Base-by-base conservation (phyloP, 306 rosid genomes). In the Sesbania bispinosa region DNA sequence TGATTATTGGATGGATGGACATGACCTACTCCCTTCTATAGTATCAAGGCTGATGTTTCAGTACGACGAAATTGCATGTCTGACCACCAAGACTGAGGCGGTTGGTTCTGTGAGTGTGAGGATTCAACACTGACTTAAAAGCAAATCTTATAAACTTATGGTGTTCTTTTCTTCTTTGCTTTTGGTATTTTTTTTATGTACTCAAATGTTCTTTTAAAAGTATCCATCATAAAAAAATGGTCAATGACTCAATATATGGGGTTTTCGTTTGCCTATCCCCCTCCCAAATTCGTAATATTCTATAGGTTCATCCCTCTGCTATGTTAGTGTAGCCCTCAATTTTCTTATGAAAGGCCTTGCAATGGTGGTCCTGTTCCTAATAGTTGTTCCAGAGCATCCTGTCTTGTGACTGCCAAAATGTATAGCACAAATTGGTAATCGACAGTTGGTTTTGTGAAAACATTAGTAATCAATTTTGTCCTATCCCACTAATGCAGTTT, bases 21-120 rank as follows among this genome's bases (percentile, higher is more conserved):
- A 36, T 59, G 74, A 57, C 54, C 63, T 52, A 45, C 45, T 74
- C 64, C 39, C 43, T 41, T 51, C 43, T 69, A 6, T 67, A 4
- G 42, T 63, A 47, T 79, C 71, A 27, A 48, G 78, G 67, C 61
- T 30, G 60, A 58, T 71, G 80, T 11, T 65, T 70, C 18, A 73
- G 68, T 30, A 13, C 45, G 82, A 69, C 53, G 81, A 75, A 47
- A 24, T 35, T 59, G 10, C 2, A 35, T n/a, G 20, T 33, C 71
- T 47, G 68, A 23, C 64, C 41, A 47, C 62, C 50, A 62, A 13
- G 72, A 47, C 54, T 75, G 32, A 24, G 79, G 71, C 73, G 61
- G 83, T 76, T 74, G 51, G 21, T 74, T 75, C 73, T 75, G 42
- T 77, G 82, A 75, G 73, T 75, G 42, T 77, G 82, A 75, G 73